Evolutionary conservation across 139 green algal genomes (phyloP), one percentile per base, ranked within the genome.

Genomic region (Haematococcus lacustris): DNA sequence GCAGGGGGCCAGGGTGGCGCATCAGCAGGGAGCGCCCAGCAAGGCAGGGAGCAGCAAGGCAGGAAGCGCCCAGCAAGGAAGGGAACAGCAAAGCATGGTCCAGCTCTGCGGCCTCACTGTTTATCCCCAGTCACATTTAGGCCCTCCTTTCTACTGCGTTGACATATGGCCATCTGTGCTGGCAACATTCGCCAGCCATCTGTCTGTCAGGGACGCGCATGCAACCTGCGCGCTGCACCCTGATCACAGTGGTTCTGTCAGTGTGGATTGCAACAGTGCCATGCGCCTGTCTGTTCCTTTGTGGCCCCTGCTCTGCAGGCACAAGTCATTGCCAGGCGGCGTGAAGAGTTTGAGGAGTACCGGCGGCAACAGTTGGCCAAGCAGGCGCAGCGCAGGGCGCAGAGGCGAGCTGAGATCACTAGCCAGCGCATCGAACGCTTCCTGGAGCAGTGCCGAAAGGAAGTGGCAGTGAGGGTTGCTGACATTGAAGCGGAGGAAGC

Each of bases 331-430:
- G 73, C 74, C 9, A 85, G 94, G 30, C 90, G 94, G 43, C 59
- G 86, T 26, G 93, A 88, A n/a, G 93, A 98, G 84, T 98, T 98
- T 81, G 89, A 76, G 80, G 75, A 28, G 28, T 74, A 77, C 59
- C 75, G 65, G 37, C 69, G 60, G 3, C 82, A 86, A 76, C 81
- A 85, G 7, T 81, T 88, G 69, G 67, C 87, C 47, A 68, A 71
- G 57, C 68, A 91, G 39, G 86, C 73, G 33, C 86, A 87, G 85
- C 74, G 80, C 34, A 70, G 75, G 13, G 70, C 77, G 57, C 69
- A 86, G 61, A 70, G 71, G 28, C 74, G 78, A 39, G 38, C 57
- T 37, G 87, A 96, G 80, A 85, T 89, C n/a, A 82, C 93, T 70
- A 68, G 91, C 13, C 66, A 74, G 26, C 88, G 92, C 35, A 85